A percentile compares a stretch with the other conserved stretches of the same genome.
Conservation (phyloP, 345 rosid species). For the Euphorbia tirucalli region DNA sequence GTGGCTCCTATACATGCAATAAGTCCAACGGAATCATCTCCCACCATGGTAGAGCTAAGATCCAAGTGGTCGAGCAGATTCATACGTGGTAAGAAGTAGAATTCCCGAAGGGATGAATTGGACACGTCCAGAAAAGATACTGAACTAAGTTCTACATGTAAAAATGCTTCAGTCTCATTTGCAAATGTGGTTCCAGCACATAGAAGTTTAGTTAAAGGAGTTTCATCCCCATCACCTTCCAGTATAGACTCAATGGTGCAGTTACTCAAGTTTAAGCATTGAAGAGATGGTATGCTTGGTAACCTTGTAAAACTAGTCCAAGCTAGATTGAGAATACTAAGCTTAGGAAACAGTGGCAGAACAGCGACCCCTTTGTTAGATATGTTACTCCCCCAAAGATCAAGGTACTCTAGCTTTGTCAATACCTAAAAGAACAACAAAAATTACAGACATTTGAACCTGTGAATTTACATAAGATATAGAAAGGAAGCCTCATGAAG, state of each 20-base stretch:
- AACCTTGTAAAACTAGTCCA: slow-evolving; percentile 68
- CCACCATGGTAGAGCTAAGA: slow-evolving; percentile 54
- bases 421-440: slow-evolving; percentile 46
- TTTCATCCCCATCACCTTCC: slow-evolving; percentile 33
- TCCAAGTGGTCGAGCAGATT: slow-evolving; percentile 63
- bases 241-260: slow-evolving; percentile 57
- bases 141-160: slow-evolving; percentile 39
- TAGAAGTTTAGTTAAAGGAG: slow-evolving; percentile 55
- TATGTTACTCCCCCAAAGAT: slow-evolving; percentile 86
- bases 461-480: not conserved
- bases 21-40: slow-evolving; percentile 63
- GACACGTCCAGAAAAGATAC: slow-evolving; percentile 64
- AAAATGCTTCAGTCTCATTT: slow-evolving; percentile 55
- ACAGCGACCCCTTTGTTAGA: slow-evolving; percentile 54
- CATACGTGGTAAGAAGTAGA: slow-evolving; percentile 58
- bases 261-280: slow-evolving; percentile 76
- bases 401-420: slow-evolving; percentile 74
- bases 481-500: slow-evolving; percentile 2
- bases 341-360: slow-evolving; percentile 52
- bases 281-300: slow-evolving; percentile 61
- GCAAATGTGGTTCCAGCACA: slow-evolving; percentile 61
- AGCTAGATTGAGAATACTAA: slow-evolving; percentile 71
- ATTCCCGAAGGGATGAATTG: slow-evolving; percentile 49
- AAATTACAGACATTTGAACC: not conserved
- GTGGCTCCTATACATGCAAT: slow-evolving; percentile 55